Percentiles rank a stretch among this genome's conserved stretches.
Conservation (phyloP, 2,329 filamentous ascomycete species). For the Leptographium lundbergii region DNA sequence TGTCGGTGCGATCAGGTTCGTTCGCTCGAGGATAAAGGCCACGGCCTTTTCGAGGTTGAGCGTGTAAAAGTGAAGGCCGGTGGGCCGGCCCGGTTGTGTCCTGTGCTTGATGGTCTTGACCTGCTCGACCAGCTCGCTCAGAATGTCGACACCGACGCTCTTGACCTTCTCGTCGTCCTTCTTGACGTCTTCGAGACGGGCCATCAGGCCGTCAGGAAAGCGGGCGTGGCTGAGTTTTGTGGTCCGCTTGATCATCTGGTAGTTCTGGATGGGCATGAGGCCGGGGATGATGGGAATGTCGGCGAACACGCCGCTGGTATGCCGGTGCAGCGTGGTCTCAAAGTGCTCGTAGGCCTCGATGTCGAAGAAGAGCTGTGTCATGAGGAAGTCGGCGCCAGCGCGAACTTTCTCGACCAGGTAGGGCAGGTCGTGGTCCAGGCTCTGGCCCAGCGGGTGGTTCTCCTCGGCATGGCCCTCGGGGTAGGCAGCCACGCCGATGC, state of each 20-base stretch:
- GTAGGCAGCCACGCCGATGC: conserved; percentile 86
- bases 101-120: conserved; percentile 52
- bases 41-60: conserved; percentile 94
- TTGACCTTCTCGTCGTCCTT: conserved; percentile 75
- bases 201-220: conserved; percentile 58
- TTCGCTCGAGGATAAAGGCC: conserved; percentile 79
- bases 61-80: conserved; percentile 95
- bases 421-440: conserved; percentile 68
- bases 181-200: conserved; percentile 58
- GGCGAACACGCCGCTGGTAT: conserved; percentile 77
- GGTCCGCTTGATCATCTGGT: conserved; percentile 86
- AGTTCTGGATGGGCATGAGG: conserved; percentile 95
- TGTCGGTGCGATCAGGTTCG: conserved; percentile 59
- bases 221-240: conserved; percentile 88
- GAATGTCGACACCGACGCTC: conserved; percentile 64
- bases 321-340: conserved; percentile 61
- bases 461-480: conserved; percentile 93
- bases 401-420: conserved; percentile 82
- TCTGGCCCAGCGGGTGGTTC: conserved; percentile 60
- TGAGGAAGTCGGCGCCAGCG: conserved; percentile 92
- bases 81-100: conserved; percentile 37
- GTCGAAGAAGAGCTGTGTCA: conserved; percentile 97
- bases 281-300: conserved; percentile 84
- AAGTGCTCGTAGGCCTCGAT: conserved; percentile 70
- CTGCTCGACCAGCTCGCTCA: conserved; percentile 71